Conservation (phyloP, 2,329 filamentous ascomycete genomes). For the Berkeleyomyces rouxiae region DNA sequence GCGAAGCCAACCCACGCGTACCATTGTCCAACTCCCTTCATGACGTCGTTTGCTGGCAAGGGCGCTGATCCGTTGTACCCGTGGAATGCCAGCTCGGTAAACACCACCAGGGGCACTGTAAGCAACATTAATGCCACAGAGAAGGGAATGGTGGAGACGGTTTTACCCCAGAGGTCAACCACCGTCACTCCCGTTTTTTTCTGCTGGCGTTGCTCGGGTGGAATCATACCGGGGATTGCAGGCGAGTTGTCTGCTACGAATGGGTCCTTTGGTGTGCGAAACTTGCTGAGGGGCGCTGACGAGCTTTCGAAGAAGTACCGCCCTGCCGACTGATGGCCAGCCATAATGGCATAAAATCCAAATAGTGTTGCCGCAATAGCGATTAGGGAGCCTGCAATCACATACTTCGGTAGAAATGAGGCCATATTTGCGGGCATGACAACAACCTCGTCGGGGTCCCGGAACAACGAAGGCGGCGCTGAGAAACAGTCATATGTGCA, state of each 20-base stretch:
- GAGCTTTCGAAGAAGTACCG: constrained; percentile 10
- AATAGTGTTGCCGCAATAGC: constrained; percentile 7
- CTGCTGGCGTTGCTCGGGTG: constrained; percentile 9
- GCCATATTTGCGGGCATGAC: constrained; percentile 11
- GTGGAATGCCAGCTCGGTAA: constrained; percentile 11
- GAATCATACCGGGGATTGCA: constrained; percentile 11
- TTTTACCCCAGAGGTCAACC: neutral
- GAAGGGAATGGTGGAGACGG: constrained; percentile 9
- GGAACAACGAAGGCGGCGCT: constrained; percentile 5
- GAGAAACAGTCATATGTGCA: constrained; percentile 12
- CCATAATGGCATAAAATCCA: constrained; percentile 12
- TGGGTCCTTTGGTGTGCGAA: constrained; percentile 5
- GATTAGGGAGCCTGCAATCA: constrained; percentile 9
- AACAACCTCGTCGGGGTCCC: constrained; percentile 7
- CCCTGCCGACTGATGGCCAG: constrained; percentile 10
- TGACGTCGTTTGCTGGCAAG: constrained; percentile 3
- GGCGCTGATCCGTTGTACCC: constrained; percentile 10
- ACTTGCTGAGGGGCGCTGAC: constrained; percentile 8
- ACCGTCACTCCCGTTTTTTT: constrained; percentile 2
- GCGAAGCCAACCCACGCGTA: constrained; percentile 12
- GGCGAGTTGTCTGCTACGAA: constrained; percentile 12
- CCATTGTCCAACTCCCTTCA: constrained; percentile 8
- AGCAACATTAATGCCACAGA: constrained; percentile 8
- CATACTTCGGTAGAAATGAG: constrained; percentile 11
- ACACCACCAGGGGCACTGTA: constrained; percentile 11